phyloP scores from a whole-genome alignment of 2,329 filamentous ascomycete species.

The Calonectria hawksworthii region DNA sequence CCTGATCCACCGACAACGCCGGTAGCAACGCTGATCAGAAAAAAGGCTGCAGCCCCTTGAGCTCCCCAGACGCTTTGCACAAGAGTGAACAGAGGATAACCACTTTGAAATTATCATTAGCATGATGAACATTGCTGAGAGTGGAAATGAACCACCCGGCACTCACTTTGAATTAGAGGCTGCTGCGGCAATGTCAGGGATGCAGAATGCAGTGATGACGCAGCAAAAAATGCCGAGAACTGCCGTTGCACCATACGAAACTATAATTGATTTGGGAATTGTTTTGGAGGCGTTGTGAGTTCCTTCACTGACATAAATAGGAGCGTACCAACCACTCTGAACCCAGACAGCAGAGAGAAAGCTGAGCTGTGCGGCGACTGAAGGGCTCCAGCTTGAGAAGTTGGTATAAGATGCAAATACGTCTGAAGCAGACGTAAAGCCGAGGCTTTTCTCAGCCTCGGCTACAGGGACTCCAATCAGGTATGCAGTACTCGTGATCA shows the following conservation, averaged over 20 bases:
- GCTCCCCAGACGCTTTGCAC: not conserved
- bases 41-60: not conserved
- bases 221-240: not conserved
- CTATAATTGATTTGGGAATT: not conserved
- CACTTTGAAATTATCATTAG: not conserved
- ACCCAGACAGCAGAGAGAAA: not conserved
- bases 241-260: not conserved
- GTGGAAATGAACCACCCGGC: no score
- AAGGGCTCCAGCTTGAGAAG: not conserved
- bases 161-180: not conserved
- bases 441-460: not conserved
- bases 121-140: no score
- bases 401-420: not conserved
- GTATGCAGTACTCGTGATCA: not conserved
- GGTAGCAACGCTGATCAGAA: not conserved
- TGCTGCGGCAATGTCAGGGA: not conserved
- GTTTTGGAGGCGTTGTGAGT: not conserved
- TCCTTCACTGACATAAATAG: not conserved
- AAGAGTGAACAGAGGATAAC: not conserved
- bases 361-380: not conserved
- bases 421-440: not conserved
- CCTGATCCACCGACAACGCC: not conserved
- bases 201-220: not conserved
- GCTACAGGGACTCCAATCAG: not conserved
- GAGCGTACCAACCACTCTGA: not conserved